Base-by-base conservation (phyloP, 495 filamentous ascomycete species). In the Aspergillus indologenus region DNA sequence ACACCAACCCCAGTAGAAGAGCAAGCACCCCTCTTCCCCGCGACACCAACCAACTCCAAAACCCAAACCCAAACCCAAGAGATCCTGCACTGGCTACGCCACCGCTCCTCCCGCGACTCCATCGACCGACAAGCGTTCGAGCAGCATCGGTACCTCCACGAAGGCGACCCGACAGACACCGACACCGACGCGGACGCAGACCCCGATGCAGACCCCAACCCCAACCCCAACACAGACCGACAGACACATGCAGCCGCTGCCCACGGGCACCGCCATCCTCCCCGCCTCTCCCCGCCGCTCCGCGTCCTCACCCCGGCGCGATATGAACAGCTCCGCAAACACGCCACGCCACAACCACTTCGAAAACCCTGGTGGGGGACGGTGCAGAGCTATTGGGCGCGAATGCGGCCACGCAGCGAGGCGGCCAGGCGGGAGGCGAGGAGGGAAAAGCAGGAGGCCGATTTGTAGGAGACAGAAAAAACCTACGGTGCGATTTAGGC, bases 281-380 rank as follows among this genome's bases (percentile, higher is more conserved):
- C 14, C 22, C 50, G 47, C 20, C 46, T 55, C 23, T 53, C 54
- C 23, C 54, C 64, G 18, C 65, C 65, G 2, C 52, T 48, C 0
- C 54, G 60, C 1, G 61, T 65, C 43, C 46, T 68, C 23, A 68
- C 65, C 1, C 65, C 65, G 12, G 49, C 51, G 7, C 55, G 58
- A 5, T 65, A 68, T 44, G 53, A 54, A 45, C 48, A 63, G 26
- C 53, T 46, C 8, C 57, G 51, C 7, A 51, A 45, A 21, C 26
- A 34, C 17, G 23, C 17, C 29, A 48, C 53, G 8, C 21, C 5
- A 40, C 2, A 40, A 40, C 34, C 5, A 40, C 26, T 3, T 29
- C 26, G 52, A 31, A 47, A 60, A 40, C 12, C 2, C 34, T 40
- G 34, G 34, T 40, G 34, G 34, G 34, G 34, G 34, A 40, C 34